Base-by-base conservation (phyloP, 2,329 filamentous ascomycete genomes). In the Clarireedia paspali region DNA sequence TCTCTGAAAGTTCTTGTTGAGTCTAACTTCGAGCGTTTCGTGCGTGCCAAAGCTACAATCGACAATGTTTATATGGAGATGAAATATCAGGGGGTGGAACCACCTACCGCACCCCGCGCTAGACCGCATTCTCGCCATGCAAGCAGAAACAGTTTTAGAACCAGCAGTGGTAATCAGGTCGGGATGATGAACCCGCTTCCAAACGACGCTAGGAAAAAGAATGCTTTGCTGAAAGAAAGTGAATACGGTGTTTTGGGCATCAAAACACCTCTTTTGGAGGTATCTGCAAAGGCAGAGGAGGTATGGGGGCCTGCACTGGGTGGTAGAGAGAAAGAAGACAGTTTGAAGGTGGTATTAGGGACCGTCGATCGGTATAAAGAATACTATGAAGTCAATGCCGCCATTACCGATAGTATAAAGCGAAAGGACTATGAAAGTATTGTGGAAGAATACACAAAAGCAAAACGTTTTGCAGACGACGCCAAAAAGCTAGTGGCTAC, bases 41-140 rank as follows among this genome's bases (percentile, higher is more conserved):
- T 99, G 55, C 87, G 90, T 60, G 94, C 94, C 45, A 99, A 99
- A 72, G 89, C 92, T 17, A 97, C 92, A 6, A 97, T 99, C 66
- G 94, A 99, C 74, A 95, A 95, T 73, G 94, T 99, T 52, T 99
- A 99, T 73, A 95, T 86, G 60, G 94, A 99, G 71, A 99, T 99
- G 94, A 96, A 82, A 78, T 91, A 76, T 63, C 77, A 81, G 47
- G 83, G 83, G 10, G 74, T 70, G 23, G 82, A 85, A 47, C 77
- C 78, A 5, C 72, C 74, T 3, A 70, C 62, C 26, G 40, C 75
- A 4, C 67, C 73, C 6, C 70, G 74, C 26, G 30, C 60, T 46
- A 57, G 67, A 48, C 48, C 66, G 45, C 66, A 70, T 55, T 70
- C 70, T 24, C 69, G 70, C 14, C 67, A 69, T 60, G 62, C 64